These are phyloP conservation scores for Pezicula radicicola DNA, from an alignment of 2,329 filamentous ascomycete genomes.

Conservation along the genomic window DNA sequence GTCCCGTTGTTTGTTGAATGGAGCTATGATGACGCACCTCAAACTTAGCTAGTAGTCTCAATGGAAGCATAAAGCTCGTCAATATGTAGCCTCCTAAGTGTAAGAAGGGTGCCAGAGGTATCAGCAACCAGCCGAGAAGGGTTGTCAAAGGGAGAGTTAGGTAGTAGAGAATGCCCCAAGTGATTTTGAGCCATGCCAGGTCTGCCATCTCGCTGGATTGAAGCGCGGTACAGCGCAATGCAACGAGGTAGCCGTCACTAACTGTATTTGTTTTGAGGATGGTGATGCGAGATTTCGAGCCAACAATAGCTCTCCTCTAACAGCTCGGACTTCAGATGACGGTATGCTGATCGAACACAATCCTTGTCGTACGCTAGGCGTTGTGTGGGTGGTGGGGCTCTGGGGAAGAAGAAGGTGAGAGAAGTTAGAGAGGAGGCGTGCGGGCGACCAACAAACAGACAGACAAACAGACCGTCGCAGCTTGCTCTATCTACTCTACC, in stretches of 20 bases:
- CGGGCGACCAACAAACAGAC: too few relatives aligned
- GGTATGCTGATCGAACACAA: too few relatives aligned
- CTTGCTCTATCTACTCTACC: too few relatives aligned
- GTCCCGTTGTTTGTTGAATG: neutral
- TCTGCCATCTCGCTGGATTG: neutral
- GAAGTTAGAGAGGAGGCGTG: too few relatives aligned
- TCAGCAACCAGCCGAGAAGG: constrained; percentile 12
- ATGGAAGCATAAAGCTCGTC: constrained; percentile 18
- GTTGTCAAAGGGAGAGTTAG: constrained; percentile 18
- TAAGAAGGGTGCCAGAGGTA: constrained; percentile 21
- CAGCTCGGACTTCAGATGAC: too few relatives aligned
- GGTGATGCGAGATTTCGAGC: neutral
- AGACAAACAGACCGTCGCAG: too few relatives aligned
- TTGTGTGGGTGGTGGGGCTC: too few relatives aligned
- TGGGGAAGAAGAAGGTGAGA: too few relatives aligned
- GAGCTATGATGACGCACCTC: constrained; percentile 19
- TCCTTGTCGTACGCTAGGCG: too few relatives aligned
- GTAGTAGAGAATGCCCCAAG: constrained; percentile 17
- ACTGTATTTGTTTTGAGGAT: neutral
- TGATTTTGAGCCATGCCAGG: constrained; percentile 18
- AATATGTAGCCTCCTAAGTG: constrained; percentile 19
- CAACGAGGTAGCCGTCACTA: too few relatives aligned
- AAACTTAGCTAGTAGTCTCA: constrained; percentile 24
- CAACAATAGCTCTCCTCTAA: too few relatives aligned
- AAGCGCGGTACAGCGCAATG: neutral